Evolutionary conservation across 2,329 filamentous ascomycete species (phyloP).

Genomic region (Periconia sp.): DNA sequence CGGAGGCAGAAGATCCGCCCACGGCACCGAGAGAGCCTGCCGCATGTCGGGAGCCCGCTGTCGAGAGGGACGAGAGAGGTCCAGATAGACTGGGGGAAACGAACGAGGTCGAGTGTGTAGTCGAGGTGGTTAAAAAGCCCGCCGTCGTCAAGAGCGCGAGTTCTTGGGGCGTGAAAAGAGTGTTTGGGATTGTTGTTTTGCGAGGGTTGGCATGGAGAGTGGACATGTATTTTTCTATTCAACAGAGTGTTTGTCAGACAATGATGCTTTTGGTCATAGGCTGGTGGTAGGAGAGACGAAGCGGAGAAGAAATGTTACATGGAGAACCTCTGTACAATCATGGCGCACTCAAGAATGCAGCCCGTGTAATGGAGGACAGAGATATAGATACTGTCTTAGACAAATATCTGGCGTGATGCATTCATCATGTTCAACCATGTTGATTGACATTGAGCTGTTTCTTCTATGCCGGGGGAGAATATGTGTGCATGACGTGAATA

Average conservation of each 20-base stretch:
- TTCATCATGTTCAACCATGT: no score
- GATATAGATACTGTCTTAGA: no score
- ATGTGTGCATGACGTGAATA: not conserved
- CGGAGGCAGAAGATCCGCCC: constrained; percentile 66
- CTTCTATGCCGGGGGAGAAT: no score
- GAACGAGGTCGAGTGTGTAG: constrained; percentile 4
- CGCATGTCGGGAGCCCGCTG: constrained; percentile 62
- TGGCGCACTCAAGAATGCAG: no score
- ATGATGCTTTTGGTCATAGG: not conserved
- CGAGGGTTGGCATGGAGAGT: constrained; percentile 57
- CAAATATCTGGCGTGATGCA: no score
- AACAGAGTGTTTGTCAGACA: constrained; percentile 3
- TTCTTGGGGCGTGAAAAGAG: constrained; percentile 50
- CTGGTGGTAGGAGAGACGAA: not conserved
- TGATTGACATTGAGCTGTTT: no score
- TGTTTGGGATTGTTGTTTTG: constrained; percentile 45
- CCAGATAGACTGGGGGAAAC: constrained; percentile 18
- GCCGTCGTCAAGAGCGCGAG: constrained; percentile 62
- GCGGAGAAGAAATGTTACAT: not conserved
- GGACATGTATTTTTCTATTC: constrained; percentile 51
- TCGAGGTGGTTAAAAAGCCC: constrained; percentile 65
- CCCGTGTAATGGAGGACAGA: no score
- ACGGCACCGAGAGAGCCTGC: constrained; percentile 70
- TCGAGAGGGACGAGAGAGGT: constrained; percentile 60
- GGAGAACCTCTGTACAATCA: no score